These are phyloP conservation scores for Diaporthe vexans DNA, from an alignment of 2,329 filamentous ascomycete genomes.

Conservation along the genomic window DNA sequence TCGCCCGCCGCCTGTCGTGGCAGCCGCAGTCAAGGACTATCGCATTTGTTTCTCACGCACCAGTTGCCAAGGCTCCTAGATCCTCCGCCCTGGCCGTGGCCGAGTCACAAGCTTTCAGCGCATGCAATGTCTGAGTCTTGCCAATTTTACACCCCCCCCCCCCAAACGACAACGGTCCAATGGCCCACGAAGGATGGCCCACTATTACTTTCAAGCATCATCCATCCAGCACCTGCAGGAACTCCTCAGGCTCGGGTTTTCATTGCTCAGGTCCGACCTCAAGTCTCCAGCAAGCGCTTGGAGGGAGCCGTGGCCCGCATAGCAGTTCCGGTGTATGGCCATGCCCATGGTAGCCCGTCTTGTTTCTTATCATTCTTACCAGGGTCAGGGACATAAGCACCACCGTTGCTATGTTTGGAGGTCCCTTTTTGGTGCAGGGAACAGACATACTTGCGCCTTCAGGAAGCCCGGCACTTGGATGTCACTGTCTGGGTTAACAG, in stretches of 20 bases:
- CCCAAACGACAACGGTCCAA: constrained; percentile 10
- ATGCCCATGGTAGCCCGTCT: not conserved
- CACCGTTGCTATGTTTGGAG: constrained; percentile 8
- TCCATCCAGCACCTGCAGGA: constrained; percentile 29
- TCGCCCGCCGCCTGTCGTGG: constrained; percentile 4
- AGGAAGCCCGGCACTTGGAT: constrained; percentile 13
- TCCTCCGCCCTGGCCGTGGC: not conserved
- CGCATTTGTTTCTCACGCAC: not conserved
- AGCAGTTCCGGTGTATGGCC: not conserved
- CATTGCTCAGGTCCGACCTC: constrained; percentile 13
- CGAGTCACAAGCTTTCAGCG: constrained; percentile 35
- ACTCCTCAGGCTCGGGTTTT: constrained; percentile 24
- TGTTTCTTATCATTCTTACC: not conserved
- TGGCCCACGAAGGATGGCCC: not conserved
- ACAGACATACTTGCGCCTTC: constrained; percentile 9
- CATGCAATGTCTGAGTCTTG: constrained; percentile 33
- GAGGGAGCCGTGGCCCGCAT: constrained; percentile 2
- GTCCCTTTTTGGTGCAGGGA: constrained; percentile 11
- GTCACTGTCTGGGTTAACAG: constrained; percentile 32
- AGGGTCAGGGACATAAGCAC: constrained; percentile 7
- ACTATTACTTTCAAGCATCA: constrained; percentile 15
- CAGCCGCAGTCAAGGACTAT: not conserved
- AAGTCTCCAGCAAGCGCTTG: constrained; percentile 14
- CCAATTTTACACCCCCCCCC: not conserved
- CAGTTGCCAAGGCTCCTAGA: constrained; percentile 19